Percentiles rank a stretch among this genome's conserved stretches.
Evolutionary conservation across 495 filamentous ascomycete species (phyloP).

Genomic region (Aspergillus nanangensis): DNA sequence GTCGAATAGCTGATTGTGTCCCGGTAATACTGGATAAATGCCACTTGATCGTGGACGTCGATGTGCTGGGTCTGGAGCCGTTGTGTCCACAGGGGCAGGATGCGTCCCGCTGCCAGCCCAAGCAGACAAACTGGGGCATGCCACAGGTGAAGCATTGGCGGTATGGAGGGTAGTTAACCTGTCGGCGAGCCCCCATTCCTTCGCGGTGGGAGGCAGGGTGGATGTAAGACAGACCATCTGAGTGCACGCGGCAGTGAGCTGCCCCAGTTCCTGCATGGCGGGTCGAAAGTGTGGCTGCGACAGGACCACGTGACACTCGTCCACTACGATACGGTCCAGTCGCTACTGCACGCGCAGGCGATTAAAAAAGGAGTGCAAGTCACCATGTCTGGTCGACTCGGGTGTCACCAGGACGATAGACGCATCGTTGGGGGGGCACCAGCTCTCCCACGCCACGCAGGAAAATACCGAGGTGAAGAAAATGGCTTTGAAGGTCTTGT

Average conservation of each 20-base stretch:
- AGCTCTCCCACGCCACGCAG: constrained; percentile 12
- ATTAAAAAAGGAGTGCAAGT: constrained; percentile 18
- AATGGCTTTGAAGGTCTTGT: constrained; percentile 9
- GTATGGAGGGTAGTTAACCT: too few relatives aligned
- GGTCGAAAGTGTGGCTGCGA: constrained; percentile 6
- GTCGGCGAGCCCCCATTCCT: constrained; percentile 3
- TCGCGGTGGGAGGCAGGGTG: constrained; percentile 11
- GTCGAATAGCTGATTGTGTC: too few relatives aligned
- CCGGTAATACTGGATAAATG: too few relatives aligned
- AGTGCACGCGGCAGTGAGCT: neutral
- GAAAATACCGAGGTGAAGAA: constrained; percentile 3
- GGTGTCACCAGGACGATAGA: constrained; percentile 16
- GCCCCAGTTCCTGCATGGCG: constrained; percentile 9
- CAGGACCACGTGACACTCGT: constrained; percentile 21
- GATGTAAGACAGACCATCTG: constrained; percentile 22
- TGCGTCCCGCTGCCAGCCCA: too few relatives aligned
- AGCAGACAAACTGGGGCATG: too few relatives aligned
- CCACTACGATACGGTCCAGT: constrained; percentile 17
- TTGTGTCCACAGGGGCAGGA: too few relatives aligned
- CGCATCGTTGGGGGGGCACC: constrained; percentile 1
- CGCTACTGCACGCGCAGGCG: constrained; percentile 4
- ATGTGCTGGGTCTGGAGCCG: too few relatives aligned
- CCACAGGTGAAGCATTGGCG: too few relatives aligned
- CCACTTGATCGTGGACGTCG: too few relatives aligned
- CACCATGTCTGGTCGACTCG: constrained; percentile 5